Base-by-base conservation (phyloP, 2,329 filamentous ascomycete genomes). In the Orbilia blumenaviensis region DNA sequence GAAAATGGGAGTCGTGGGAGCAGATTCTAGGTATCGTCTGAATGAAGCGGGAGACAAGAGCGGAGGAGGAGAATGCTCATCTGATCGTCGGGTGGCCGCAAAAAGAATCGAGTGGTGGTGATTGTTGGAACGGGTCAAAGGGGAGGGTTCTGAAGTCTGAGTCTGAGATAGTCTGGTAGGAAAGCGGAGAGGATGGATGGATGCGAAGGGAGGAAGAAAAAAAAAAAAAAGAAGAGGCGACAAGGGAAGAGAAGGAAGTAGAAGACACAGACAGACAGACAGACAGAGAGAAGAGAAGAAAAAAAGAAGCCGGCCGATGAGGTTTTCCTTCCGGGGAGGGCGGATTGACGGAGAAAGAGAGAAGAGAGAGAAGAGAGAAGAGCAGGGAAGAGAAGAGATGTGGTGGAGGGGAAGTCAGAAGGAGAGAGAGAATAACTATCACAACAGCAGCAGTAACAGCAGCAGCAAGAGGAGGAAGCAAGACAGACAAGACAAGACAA, bases 131-230 rank as follows among this genome's bases (percentile, higher is more conserved):
- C 60, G 38, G 48, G 73, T 68, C 60, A 78, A 74, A 77, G 64
- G 78, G 79, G 46, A 88, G 80, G 81, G n/a, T n/a, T n/a, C n/a
- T n/a, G n/a, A n/a, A n/a, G n/a, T n/a, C n/a, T n/a, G n/a, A n/a
- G n/a, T n/a, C n/a, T n/a, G n/a, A n/a, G n/a, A n/a, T n/a, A n/a
- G n/a, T n/a, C n/a, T n/a, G n/a, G n/a, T n/a, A n/a, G n/a, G n/a
- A n/a, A n/a, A n/a, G n/a, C n/a, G n/a, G n/a, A n/a, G n/a, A n/a
- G n/a, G n/a, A n/a, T n/a, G n/a, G n/a, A n/a, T n/a, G n/a, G n/a
- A n/a, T n/a, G n/a, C n/a, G n/a, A n/a, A n/a, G n/a, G 81, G 80
- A 81, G 81, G 76, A 79, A 73, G 74, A 80, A 81, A 80, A 81
- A 78, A 78, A 78, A 80, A 80, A 81, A 80, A 78, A 77, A 79